Conservation (phyloP, 2,329 filamentous ascomycete genomes). For the Penicillium fuscoglaucum region DNA sequence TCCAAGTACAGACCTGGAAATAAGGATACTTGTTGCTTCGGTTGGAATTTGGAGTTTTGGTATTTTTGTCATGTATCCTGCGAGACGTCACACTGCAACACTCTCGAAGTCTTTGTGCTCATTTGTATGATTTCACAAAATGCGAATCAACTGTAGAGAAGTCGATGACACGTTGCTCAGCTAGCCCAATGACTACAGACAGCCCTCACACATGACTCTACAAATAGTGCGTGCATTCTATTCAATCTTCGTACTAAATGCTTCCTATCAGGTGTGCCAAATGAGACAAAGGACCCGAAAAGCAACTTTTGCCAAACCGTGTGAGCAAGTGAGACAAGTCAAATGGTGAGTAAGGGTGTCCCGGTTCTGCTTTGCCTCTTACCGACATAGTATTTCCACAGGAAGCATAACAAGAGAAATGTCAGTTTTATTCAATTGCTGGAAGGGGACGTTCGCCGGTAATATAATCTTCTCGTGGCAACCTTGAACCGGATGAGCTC, state of each 20-base stretch:
- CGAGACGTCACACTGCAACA: background rate
- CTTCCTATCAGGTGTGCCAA: background rate
- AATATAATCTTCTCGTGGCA: background rate
- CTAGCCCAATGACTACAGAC: background rate
- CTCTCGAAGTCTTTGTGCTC: background rate
- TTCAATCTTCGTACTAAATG: background rate
- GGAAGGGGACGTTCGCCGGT: background rate
- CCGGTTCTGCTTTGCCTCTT: background rate
- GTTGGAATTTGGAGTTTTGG: background rate
- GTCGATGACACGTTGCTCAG: background rate
- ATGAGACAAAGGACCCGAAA: background rate
- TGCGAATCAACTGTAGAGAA: background rate
- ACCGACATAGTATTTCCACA: background rate
- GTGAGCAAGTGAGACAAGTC: conserved; percentile 5
- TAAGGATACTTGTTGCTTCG: background rate
- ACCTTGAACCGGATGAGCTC: background rate
- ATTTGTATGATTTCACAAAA: background rate
- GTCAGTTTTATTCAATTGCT: background rate
- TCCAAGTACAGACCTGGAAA: background rate
- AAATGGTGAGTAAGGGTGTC: background rate
- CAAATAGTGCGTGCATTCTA: background rate
- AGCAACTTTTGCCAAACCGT: background rate
- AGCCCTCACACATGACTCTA: background rate
- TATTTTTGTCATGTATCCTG: background rate
- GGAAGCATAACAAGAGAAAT: conserved; percentile 1